Base-by-base conservation (phyloP, 441 rosid genomes). In the Adansonia gregorii region DNA sequence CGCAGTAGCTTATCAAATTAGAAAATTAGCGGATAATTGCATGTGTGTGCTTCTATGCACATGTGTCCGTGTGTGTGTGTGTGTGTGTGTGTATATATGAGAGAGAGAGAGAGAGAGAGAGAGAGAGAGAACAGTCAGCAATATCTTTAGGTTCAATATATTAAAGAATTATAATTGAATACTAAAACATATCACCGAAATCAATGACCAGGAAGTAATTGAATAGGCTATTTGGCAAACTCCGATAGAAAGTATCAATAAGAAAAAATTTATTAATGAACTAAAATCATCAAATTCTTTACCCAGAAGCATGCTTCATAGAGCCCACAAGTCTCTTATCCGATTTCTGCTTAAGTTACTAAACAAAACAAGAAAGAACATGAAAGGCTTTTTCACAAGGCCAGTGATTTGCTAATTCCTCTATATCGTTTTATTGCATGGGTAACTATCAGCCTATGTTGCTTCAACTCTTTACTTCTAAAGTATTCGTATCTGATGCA, bases 1-100 rank as follows among this genome's bases (percentile, higher is more conserved):
- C 45, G 84, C 41, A 81, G 56, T 63, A 43, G 68, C 48, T 45
- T 51, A 61, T 63, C 24, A 63, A 76, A 77, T 78, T 56, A 67
- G 35, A 75, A 20, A 6, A 74, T 73, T 15, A 67, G 73, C 65
- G 65, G 17, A 67, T 65, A 54, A 54, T 51, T n/a, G n/a, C 17
- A 54, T 17, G 31, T 39, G n/a, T 17, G 48, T 41, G 27, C 27
- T 2, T 58, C 60, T n/a, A 58, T 61, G 49, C 52, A 67, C 9
- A 15, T 9, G 24, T 8, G 20, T 64, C 19, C 19, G 15, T 9
- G 24, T 8, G 20, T 64, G 6, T 39, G 11, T 6, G 67, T 14
- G n/a, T n/a, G 15, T 9, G 24, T 8, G 20, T 64, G 6, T 39
- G 11, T 6, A 46, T 14, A 49, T 14, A 3, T 49, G 54, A 11